Evolutionary conservation across 2,329 filamentous ascomycete genomes (phyloP), one percentile per base, ranked within the genome.

Genomic region (Beauveria rudraprayagi): DNA sequence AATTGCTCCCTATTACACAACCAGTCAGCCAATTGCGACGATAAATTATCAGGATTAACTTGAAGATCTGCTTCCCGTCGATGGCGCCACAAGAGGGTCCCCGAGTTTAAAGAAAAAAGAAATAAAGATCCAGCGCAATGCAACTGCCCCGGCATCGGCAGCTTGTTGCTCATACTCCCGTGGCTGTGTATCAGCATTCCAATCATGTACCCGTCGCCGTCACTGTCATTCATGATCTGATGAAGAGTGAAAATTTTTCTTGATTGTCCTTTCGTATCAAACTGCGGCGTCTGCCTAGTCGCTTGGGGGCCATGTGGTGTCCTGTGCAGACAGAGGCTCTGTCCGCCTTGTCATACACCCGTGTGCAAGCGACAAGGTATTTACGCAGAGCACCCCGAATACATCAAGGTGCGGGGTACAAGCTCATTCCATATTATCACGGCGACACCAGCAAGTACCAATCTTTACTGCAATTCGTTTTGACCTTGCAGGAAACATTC

Each of bases 141-240:
- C 30, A 34, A 34, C 30, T 34, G 30, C 30, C 43, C 43, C 56
- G 56, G 47, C 56, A 58, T 58, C 46, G 56, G 56, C 46, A n/a
- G 22, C n/a, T 34, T 34, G 7, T 54, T 40, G 16, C 51, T 54
- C 51, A 56, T 54, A 28, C 30, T 47, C 22, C 22, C 17, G 8
- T 16, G 6, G 10, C 9, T 30, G 28, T 28, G 17, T 56, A 26
- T 24, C 53, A 48, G 11, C 28, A 30, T 28, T 37, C n/a, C 26
- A 52, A 14, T 6, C 19, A 14, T 16, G 6, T 24, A 22, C 44
- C 16, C 44, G 9, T 26, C 43, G 24, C 10, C 11, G 17, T 11
- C 17, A 52, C 28, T 34, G 30, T 34, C 30, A 34, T 14, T 34
- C 30, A 34, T 14, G 30, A 14, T 34, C 2, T 14, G 19, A 22